These are phyloP conservation scores for Raphanus sativus DNA, from an alignment of 345 rosid genomes.

Conservation along the genomic window DNA sequence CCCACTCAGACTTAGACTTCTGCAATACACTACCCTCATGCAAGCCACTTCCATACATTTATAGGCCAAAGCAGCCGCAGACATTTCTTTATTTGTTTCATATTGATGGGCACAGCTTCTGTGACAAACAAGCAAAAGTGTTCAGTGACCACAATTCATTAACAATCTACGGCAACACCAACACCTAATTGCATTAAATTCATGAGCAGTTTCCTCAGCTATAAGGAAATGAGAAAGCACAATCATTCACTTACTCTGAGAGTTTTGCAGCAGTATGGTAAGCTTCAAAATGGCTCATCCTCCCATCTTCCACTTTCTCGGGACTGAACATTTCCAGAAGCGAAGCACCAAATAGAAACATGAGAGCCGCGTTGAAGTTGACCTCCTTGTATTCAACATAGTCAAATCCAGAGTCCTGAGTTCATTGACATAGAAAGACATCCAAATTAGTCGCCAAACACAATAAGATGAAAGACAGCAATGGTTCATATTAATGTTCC, in stretches of 20 bases:
- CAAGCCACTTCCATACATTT: conserved; percentile 84
- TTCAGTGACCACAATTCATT: conserved; percentile 17
- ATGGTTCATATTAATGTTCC: background rate
- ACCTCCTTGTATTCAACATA: conserved; percentile 53
- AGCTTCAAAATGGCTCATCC: conserved; percentile 57
- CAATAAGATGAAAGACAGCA: conserved; percentile 10
- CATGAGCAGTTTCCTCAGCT: conserved; percentile 5
- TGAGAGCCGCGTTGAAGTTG: conserved; percentile 62
- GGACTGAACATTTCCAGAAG: conserved; percentile 51
- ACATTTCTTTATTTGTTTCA: conserved; percentile 61
- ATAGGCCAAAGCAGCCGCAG: conserved; percentile 79
- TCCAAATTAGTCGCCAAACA: conserved; percentile 32
- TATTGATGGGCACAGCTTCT: conserved; percentile 73
- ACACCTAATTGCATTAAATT: background rate
- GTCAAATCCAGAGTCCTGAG: conserved; percentile 53
- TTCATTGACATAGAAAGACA: conserved; percentile 25
- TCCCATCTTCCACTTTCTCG: conserved; percentile 49
- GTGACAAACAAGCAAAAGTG: conserved; percentile 32
- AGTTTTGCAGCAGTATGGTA: conserved; percentile 60
- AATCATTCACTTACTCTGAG: conserved; percentile 49
- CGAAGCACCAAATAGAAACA: conserved; percentile 69
- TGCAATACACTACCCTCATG: conserved; percentile 62
- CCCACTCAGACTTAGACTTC: conserved; percentile 43
- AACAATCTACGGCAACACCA: conserved; percentile 13
- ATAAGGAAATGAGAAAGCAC: conserved; percentile 26